Evolutionary conservation across 2,329 filamentous ascomycete species (phyloP).

Genomic region (Penicillium sclerotigenum): DNA sequence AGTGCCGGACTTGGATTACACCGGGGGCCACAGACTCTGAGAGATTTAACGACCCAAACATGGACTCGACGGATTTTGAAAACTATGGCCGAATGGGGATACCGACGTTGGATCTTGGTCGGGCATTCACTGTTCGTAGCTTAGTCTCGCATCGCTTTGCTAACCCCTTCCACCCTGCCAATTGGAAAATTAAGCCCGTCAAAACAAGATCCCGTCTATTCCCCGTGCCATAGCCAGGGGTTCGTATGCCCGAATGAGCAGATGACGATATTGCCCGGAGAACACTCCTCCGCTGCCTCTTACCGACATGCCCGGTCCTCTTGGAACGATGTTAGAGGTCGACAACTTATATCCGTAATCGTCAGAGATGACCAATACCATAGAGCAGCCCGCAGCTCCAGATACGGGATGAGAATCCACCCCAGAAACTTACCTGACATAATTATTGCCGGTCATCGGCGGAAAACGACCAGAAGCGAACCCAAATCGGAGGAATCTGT

Average conservation of each 20-base stretch:
- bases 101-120: not conserved
- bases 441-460: constrained; percentile 23
- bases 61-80: not conserved
- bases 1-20: constrained; percentile 1
- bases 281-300: not conserved
- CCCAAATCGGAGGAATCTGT: constrained; percentile 17
- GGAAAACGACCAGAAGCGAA: not conserved
- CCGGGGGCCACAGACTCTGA: not conserved
- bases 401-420: not conserved
- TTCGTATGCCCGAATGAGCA: not conserved
- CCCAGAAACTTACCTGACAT: not conserved
- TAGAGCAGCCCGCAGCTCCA: not conserved
- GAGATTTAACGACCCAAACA: not conserved
- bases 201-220: not conserved
- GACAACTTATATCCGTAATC: constrained; percentile 3
- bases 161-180: not conserved
- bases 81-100: not conserved
- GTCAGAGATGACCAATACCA: not conserved
- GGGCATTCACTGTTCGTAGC: not conserved
- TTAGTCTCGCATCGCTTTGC: not conserved
- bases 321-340: not conserved
- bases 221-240: not conserved
- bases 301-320: not conserved
- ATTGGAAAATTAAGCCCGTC: not conserved
- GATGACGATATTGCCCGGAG: not conserved